These are phyloP conservation scores for Rugosomyces carneus DNA, from an alignment of 1,284 basidiomycete species.

Conservation along the genomic window DNA sequence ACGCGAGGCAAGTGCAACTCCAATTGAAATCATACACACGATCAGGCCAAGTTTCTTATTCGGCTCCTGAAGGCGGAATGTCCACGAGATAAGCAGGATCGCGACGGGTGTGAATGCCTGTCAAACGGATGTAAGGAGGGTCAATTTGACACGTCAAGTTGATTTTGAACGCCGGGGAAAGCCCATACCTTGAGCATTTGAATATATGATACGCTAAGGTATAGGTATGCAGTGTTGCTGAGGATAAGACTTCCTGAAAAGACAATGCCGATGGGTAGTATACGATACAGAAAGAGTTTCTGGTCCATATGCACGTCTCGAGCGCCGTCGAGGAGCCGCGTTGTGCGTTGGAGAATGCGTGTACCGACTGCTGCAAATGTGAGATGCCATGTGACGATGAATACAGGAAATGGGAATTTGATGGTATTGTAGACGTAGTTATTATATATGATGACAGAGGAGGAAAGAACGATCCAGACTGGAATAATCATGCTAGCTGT, in stretches of 20 bases:
- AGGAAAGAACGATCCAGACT: conserved; percentile 87
- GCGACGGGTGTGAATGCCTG: conserved; percentile 96
- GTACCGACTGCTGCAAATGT: conserved; percentile 87
- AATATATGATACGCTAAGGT: conserved; percentile 89
- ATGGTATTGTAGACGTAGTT: conserved; percentile 85
- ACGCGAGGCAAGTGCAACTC: conserved; percentile 84
- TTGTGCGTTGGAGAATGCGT: conserved; percentile 83
- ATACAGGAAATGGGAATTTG: conserved; percentile 82
- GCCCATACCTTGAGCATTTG: conserved; percentile 90
- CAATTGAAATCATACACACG: conserved; percentile 87
- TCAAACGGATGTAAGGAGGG: not conserved
- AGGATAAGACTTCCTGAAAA: conserved; percentile 91
- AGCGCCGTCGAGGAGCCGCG: conserved; percentile 81
- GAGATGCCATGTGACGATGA: conserved; percentile 85
- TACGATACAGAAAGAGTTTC: conserved; percentile 80
- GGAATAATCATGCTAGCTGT: conserved; percentile 71
- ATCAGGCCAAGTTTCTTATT: conserved; percentile 77
- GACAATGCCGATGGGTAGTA: conserved; percentile 89
- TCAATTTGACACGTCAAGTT: too few species aligned
- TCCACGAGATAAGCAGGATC: conserved; percentile 92
- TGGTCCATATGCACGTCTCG: conserved; percentile 85
- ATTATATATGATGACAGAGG: conserved; percentile 95
- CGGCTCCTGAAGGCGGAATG: conserved; percentile 85
- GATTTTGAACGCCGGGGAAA: too few species aligned
- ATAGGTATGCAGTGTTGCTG: conserved; percentile 92